Percentiles rank a stretch among this genome's conserved stretches.
These are phyloP conservation scores for Cystobasidium slooffiae DNA, from an alignment of 1,284 basidiomycete species.

Conservation along the genomic window DNA sequence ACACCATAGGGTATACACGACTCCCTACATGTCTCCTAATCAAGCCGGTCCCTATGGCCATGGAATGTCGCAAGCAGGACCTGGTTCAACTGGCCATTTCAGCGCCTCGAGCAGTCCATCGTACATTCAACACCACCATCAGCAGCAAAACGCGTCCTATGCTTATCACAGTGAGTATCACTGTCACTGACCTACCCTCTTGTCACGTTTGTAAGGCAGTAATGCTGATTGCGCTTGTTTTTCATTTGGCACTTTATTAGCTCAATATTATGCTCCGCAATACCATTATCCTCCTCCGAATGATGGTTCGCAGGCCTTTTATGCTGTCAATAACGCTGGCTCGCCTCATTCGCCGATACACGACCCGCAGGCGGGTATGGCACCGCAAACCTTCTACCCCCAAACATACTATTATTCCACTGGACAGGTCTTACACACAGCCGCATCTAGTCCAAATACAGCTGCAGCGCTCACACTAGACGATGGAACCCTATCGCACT, in stretches of 20 bases:
- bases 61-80: background rate
- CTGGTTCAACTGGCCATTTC: slow-evolving; percentile 20
- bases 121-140: slow-evolving; percentile 40
- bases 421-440: slow-evolving; percentile 8
- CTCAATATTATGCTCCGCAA: slow-evolving; percentile 40
- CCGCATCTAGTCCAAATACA: slow-evolving; percentile 21
- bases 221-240: background rate
- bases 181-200: background rate
- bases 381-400: slow-evolving; percentile 22
- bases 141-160: slow-evolving; percentile 32
- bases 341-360: slow-evolving; percentile 8
- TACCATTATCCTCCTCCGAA: slow-evolving; percentile 39
- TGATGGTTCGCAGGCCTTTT: slow-evolving; percentile 20
- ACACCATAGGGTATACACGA: slow-evolving; percentile 22
- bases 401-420: slow-evolving; percentile 30
- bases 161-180: slow-evolving; percentile 39
- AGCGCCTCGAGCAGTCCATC: slow-evolving; percentile 36
- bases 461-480: background rate
- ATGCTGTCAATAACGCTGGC: background rate
- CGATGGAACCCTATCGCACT: background rate
- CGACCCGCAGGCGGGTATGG: background rate
- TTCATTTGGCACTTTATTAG: background rate
- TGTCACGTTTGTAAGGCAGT: too few relatives aligned
- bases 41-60: background rate
- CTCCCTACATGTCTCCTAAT: background rate